Evolutionary conservation across 345 rosid genomes (phyloP).

Genomic region (Camelina hispida): DNA sequence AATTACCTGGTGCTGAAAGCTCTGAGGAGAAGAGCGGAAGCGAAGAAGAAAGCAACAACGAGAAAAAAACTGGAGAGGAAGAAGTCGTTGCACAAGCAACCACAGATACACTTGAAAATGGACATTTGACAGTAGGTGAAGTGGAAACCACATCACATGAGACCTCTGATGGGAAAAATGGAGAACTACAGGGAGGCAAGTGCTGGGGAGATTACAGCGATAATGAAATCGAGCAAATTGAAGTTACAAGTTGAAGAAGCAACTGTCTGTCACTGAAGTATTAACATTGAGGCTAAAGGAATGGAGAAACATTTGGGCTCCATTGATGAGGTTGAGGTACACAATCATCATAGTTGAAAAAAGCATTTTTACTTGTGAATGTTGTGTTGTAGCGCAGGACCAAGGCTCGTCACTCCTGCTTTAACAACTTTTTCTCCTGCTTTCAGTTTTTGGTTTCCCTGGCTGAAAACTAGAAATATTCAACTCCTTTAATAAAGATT

Average conservation of each 20-base stretch:
- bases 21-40: conserved; percentile 53
- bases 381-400: conserved; percentile 32
- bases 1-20: conserved; percentile 42
- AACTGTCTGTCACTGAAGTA: conserved; percentile 29
- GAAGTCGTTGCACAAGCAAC: conserved; percentile 45
- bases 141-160: conserved; percentile 47
- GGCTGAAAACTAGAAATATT: conserved; percentile 33
- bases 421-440: conserved; percentile 37
- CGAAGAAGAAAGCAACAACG: conserved; percentile 44
- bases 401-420: conserved; percentile 23
- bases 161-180: conserved; percentile 41
- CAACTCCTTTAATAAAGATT: conserved; percentile 24
- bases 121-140: conserved; percentile 35
- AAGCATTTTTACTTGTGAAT: conserved; percentile 27
- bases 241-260: conserved; percentile 60
- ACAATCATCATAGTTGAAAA: conserved; percentile 25
- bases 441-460: conserved; percentile 32
- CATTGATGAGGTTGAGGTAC: conserved; percentile 34
- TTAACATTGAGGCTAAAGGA: conserved; percentile 45
- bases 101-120: conserved; percentile 48
- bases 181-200: conserved; percentile 57
- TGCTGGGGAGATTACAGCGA: conserved; percentile 93
- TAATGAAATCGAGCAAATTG: conserved; percentile 66
- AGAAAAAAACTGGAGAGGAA: conserved; percentile 49
- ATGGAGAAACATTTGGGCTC: conserved; percentile 31